Evolutionary conservation across 2,329 filamentous ascomycete genomes (phyloP), one percentile per base, ranked within the genome.

Genomic region (Colletotrichum tropicicola): DNA sequence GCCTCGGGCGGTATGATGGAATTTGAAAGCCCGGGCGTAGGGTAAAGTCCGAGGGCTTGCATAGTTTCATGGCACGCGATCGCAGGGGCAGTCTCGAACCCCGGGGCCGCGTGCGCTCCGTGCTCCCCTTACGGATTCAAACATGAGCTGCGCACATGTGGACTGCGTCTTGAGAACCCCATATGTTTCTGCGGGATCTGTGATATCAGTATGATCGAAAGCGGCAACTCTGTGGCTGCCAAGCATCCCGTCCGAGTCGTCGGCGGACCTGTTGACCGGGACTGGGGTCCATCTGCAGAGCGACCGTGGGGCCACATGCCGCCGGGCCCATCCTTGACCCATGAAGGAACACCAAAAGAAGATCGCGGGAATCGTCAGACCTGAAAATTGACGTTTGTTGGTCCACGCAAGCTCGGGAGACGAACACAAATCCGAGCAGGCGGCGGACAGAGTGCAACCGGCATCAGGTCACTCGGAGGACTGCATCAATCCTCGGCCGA

Each of bases 41-140:
- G 10, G 41, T 52, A 28, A 47, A 53, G 47, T 47, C 55, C 60
- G 60, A 28, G 54, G 39, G 30, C 59, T 17, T 45, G 23, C 55
- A 47, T 23, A 45, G 39, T 47, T 25, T 47, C 45, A 41, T 41
- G 27, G 30, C 41, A 47, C 28, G 39, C 47, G 23, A 13, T 30
- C 10, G 27, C 37, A 25, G 45, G 39, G 28, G 27, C 30, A 37
- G n/a, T 25, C 3, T 41, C 45, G 19, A 27, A 32, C 39, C n/a
- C 12, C 27, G 55, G 17, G 4, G 47, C 39, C 7, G 55, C 37
- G 23, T 48, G 47, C 47, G 47, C 45, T 12, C 37, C 5, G 30
- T n/a, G 28, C 39, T 23, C 30, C n/a, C 32, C 23, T 19, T 15
- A 32, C 27, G 23, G 21, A 10, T 35, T 7, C 15, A 6, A 32